Conservation (phyloP, 805 yeast species). For the Candida morakotiae region DNA sequence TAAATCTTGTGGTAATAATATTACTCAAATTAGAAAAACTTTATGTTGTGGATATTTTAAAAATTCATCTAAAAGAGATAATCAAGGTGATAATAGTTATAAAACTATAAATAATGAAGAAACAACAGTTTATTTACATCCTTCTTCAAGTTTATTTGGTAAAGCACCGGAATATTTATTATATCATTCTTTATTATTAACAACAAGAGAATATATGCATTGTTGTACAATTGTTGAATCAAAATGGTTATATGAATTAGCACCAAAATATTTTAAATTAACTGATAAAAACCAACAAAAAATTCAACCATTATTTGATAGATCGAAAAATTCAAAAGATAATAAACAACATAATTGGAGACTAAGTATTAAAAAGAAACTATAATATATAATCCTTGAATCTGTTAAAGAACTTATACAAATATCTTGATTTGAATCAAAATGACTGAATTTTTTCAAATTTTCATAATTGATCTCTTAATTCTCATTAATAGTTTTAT, state of each 20-base stretch:
- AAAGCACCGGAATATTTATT: conserved; percentile 71
- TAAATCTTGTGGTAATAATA: conserved; percentile 50
- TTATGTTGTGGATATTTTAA: conserved; percentile 66
- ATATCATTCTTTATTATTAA: conserved; percentile 76
- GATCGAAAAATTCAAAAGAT: conserved; percentile 42
- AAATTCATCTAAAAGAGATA: conserved; percentile 64
- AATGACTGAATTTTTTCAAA: too few relatives aligned
- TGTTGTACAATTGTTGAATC: conserved; percentile 82
- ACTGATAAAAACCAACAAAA: conserved; percentile 60
- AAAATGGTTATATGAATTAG: conserved; percentile 66
- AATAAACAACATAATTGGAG: conserved; percentile 67
- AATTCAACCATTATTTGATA: conserved; percentile 69
- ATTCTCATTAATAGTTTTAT: too few relatives aligned
- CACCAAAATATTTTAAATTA: conserved; percentile 70
- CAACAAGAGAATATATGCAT: conserved; percentile 89
- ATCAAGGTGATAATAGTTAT: conserved; percentile 34
- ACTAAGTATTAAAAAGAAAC: conserved; percentile 38
- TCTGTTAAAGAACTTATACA: background rate
- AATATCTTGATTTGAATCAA: background rate
- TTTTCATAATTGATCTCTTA: too few relatives aligned
- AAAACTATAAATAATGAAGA: conserved; percentile 55
- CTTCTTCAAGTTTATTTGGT: conserved; percentile 70
- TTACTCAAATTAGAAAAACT: conserved; percentile 56
- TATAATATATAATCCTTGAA: too few relatives aligned
- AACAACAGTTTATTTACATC: conserved; percentile 78